Base-by-base conservation (phyloP, 2,329 filamentous ascomycete species). In the Talaromyces piceae region DNA sequence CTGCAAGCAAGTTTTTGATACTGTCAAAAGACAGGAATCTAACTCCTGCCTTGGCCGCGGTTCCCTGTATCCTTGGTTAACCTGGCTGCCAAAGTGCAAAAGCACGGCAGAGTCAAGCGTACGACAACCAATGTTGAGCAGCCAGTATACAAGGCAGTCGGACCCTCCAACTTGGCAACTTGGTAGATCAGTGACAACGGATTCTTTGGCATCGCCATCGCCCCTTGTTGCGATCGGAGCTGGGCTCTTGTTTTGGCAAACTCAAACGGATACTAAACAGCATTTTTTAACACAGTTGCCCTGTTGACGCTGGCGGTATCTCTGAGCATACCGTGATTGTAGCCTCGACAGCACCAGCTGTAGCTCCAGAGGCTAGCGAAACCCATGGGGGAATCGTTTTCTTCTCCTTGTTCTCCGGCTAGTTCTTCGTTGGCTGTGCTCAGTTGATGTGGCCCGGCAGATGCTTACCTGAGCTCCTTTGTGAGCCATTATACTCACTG, bases 191-290 rank as follows among this genome's bases (percentile, higher is more conserved):
- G 9, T 16, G 39, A 13, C 11, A 43, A 25, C 23, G 39, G 39
- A 26, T 43, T 43, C 11, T 43, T 43, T 9, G 39, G 39, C 20
- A 43, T 22, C n/a, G 20, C 39, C 4, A 25, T 43, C 23, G 39
- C 39, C 9, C 39, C 39, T 43, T 43, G 22, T 25, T 43, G 39
- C 39, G 20, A 43, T 12, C 39, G 39, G 5, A 43, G 22, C 18
- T 43, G 39, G 13, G 39, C 39, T 43, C 39, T 43, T 23, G 39
- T 43, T 43, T 43, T 43, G 22, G 39, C 39, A n/a, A 43, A 43
- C 25, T 43, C 39, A 16, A 43, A 43, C 18, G 39, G 39, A 16
- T 43, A 43, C 39, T 43, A 43, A 23, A 7, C 7, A 43, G 20
- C 20, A 23, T 16, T 4, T 23, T 3, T 43, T 16, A 43, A 16